Conservation (phyloP, 164 flowering plant species). For the Tetrastigma voinierianum region DNA sequence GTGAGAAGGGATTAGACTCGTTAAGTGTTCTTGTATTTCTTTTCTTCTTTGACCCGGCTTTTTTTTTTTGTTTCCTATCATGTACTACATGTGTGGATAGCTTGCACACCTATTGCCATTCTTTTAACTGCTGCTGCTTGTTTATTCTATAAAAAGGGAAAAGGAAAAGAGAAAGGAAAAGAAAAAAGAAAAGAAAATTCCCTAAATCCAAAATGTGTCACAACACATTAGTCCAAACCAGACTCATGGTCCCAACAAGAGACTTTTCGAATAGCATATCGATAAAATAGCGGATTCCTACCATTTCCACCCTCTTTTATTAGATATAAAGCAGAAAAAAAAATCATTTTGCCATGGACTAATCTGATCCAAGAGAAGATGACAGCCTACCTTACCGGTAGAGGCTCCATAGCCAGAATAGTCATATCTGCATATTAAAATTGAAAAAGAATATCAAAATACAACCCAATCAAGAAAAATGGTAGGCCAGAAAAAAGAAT, state of each 20-base stretch:
- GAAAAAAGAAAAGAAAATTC: no score
- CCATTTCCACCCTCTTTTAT: no score
- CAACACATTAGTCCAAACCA: neutral
- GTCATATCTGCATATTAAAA: conserved; percentile 70
- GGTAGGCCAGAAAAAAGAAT: neutral
- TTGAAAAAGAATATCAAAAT: conserved; percentile 13
- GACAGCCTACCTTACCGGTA: conserved; percentile 72
- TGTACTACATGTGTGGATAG: no score
- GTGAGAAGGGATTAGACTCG: no score
- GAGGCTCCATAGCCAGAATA: conserved; percentile 99
- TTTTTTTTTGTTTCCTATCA: no score
- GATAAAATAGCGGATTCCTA: neutral
- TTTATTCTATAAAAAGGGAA: no score
- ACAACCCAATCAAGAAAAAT: conserved; percentile 3
- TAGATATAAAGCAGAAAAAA: neutral
- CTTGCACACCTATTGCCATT: no score
- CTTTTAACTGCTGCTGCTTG: no score
- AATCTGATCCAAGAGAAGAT: neutral
- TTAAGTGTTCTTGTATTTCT: no score
- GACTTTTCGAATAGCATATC: neutral
- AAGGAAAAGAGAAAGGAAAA: no score
- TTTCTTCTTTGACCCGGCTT: no score
- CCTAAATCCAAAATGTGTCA: no score
- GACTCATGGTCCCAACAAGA: neutral
- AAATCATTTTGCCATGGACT: neutral